phyloP scores from a whole-genome alignment of 805 yeast genomes.

The Clavispora santaluciae region DNA sequence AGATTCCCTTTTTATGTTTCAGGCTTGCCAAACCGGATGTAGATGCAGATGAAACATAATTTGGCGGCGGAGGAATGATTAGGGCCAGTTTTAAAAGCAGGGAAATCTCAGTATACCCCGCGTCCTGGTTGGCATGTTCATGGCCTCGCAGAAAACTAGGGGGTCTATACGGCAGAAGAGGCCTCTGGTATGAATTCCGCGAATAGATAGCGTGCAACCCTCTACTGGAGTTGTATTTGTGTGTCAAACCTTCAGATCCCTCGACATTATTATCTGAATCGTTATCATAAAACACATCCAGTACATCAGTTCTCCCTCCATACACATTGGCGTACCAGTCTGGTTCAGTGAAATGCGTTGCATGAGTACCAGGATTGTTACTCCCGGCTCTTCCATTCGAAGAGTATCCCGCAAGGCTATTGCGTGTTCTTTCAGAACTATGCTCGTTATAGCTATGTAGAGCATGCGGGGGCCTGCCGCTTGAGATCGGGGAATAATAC shows the following conservation, averaged over 20 bases:
- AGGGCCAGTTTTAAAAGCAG: slow-evolving; percentile 9
- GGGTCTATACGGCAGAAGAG: not conserved
- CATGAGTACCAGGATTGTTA: not conserved
- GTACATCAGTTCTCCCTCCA: not conserved
- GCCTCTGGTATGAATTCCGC: not conserved
- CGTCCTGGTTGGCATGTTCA: not conserved
- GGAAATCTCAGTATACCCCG: not conserved
- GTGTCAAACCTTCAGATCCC: not conserved
- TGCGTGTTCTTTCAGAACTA: not conserved
- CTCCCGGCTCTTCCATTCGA: not conserved
- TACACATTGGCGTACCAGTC: slow-evolving; percentile 33
- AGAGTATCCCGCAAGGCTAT: not conserved
- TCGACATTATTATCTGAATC: not conserved
- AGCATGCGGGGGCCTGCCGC: not conserved
- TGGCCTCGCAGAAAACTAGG: not conserved
- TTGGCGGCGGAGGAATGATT: slow-evolving; percentile 13
- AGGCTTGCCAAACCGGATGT: not conserved
- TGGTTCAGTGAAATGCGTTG: slow-evolving; percentile 28
- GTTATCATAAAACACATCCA: not conserved
- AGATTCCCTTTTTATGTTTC: slow-evolving; percentile 8
- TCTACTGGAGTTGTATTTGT: not conserved
- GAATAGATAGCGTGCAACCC: not conserved
- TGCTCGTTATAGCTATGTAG: not conserved
- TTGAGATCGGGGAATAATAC: too few species aligned
- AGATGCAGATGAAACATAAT: slow-evolving; percentile 14